Base-by-base conservation (phyloP, 306 rosid genomes). In the Ormosia semicastrata region DNA sequence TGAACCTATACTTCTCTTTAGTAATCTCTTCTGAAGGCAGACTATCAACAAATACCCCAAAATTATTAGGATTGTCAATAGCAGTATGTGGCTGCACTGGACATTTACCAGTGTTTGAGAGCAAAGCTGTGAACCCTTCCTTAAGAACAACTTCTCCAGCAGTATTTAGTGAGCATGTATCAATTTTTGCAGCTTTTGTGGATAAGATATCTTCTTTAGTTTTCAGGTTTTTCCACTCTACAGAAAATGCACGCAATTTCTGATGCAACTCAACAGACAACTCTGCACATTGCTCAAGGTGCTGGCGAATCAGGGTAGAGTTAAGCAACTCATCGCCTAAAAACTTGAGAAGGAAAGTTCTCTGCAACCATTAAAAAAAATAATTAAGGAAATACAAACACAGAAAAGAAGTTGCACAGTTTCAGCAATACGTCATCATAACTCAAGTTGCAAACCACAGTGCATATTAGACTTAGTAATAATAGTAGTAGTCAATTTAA, bases 261-360 rank as follows among this genome's bases (percentile, higher is more conserved):
- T 96, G 99, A 86, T 92, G 96, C 83, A 91, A 91, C 73, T 96
- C 98, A 49, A 74, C 84, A 0, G 97, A 89, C 63, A 86, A 69
- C 87, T 96, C 98, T 8, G 92, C 77, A 90, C 97, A 96, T 17
- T 92, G 97, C 86, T 96, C 99, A 81, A 96, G 94, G 87, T 96
- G 98, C 80, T 92, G 99, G 56, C 85, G 97, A 63, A 89, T 80
- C 57, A 91, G 87, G 68, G 91, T 76, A 53, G 98, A 89, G 86
- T 89, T 90, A 71, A 93, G 97, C 86, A 96, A 82, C 92, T 96
- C 99, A 65, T 94, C 99, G 63, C 98, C 92, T 72, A 96, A 86
- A 88, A 89, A 91, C 86, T 94, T 93, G 76, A 96, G 88, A 44
- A 93, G 88, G 84, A 89, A 90, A 41, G 90, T 82, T 88, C 98